Base-by-base conservation (phyloP, 805 yeast genomes). In the Wickerhamiella kurtzmanii region DNA sequence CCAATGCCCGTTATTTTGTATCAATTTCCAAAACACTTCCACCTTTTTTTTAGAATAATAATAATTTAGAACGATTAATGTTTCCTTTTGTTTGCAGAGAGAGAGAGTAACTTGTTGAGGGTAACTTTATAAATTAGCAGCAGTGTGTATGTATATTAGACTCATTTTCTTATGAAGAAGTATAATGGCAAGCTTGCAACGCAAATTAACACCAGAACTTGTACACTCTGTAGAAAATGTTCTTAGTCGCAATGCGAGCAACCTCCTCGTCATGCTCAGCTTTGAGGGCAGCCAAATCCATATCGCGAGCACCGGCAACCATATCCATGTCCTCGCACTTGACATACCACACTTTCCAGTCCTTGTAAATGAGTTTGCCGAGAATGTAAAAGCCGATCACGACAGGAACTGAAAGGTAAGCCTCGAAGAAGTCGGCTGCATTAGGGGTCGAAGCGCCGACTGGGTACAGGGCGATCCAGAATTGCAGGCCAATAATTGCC, bases 381-480 rank as follows among this genome's bases (percentile, higher is more conserved):
- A 66, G 71, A 32, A 74, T n/a, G 60, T 75, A 77, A 56, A 67
- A 72, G 15, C 62, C 69, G 17, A 67, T n/a, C 16, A 64, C 59
- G 11, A 68, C 58, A 3, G 71, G 70, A 6, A 62, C 65, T 3
- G 80, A 78, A 44, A 78, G 60, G 59, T 76, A 77, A 48, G 68
- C 61, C 61, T 69, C 64, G 68, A 78, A 77, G 63, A 78, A 78
- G 46, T 41, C 50, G 15, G 47, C 22, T 15, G 70, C 72, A 45
- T 55, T 53, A 19, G 70, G 64, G 9, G 32, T 25, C 2, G 45
- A 19, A n/a, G 35, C 62, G 11, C 69, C 76, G 4, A 43, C 56
- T 51, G 82, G 83, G 68, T 64, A 78, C 41, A 76, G 62, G 22
- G 82, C 81, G 48, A 76, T 68, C 79, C 82, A 80, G 66, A 79